Evolutionary conservation across 2,329 filamentous ascomycete species (phyloP).

Genomic region (Xylariaceae sp.): DNA sequence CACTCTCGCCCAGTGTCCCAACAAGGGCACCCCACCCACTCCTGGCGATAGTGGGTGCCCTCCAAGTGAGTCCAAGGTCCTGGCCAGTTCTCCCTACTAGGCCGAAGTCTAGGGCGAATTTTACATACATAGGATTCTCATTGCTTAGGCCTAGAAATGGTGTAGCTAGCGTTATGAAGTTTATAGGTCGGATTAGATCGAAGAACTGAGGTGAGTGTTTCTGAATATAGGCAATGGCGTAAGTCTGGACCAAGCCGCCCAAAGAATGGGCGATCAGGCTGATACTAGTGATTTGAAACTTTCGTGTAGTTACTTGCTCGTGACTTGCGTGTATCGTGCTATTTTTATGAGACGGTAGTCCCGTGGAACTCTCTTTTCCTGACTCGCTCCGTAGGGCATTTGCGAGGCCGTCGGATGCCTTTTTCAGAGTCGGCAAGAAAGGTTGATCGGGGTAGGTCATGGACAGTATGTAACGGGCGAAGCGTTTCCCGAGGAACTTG

Average conservation of each 20-base stretch:
- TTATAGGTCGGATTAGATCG: conserved; percentile 77
- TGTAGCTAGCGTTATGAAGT: conserved; percentile 85
- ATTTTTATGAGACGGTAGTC: conserved; percentile 54
- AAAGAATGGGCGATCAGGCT: conserved; percentile 93
- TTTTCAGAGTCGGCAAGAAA: conserved; percentile 65
- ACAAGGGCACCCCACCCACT: conserved; percentile 89
- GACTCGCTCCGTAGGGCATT: conserved; percentile 39
- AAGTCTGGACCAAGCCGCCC: conserved; percentile 86
- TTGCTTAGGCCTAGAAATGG: conserved; percentile 92
- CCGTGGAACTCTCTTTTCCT: conserved; percentile 42
- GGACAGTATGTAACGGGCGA: conserved; percentile 85
- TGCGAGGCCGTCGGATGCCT: conserved; percentile 42
- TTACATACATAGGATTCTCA: conserved; percentile 95
- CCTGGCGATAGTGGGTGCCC: conserved; percentile 78
- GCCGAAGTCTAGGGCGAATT: conserved; percentile 93
- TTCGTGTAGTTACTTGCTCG: conserved; percentile 40
- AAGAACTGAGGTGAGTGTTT: conserved; percentile 95
- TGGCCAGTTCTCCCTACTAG: conserved; percentile 94
- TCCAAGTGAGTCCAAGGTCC: conserved; percentile 92
- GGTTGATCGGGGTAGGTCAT: conserved; percentile 95
- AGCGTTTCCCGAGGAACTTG: conserved; percentile 91
- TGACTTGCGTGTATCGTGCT: conserved; percentile 55
- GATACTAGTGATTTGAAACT: conserved; percentile 88
- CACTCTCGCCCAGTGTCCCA: conserved; percentile 71
- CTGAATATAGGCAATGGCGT: conserved; percentile 93